phyloP scores from a whole-genome alignment of 2,329 filamentous ascomycete genomes.

The Anthostomella pinea region DNA sequence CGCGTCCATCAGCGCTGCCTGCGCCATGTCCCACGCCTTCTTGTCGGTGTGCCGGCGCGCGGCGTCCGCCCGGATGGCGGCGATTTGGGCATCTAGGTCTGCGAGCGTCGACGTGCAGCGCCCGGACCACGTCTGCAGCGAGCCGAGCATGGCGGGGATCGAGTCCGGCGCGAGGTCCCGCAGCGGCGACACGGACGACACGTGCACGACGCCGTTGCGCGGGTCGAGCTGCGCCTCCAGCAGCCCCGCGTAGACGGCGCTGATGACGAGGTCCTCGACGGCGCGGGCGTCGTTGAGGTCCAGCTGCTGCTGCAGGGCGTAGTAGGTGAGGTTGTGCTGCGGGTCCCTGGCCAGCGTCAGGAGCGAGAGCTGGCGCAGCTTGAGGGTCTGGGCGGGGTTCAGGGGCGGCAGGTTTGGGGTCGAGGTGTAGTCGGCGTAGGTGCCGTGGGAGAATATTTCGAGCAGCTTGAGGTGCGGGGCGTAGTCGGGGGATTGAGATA shows the following conservation, averaged over 20 bases:
- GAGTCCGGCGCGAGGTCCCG: conserved; percentile 78
- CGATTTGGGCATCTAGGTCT: conserved; percentile 74
- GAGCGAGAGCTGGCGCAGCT: conserved; percentile 88
- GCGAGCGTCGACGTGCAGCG: conserved; percentile 72
- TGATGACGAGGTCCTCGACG: conserved; percentile 83
- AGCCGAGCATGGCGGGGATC: conserved; percentile 64
- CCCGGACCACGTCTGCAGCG: conserved; percentile 72
- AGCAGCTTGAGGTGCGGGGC: conserved; percentile 66
- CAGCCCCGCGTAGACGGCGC: conserved; percentile 82
- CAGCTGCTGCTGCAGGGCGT: conserved; percentile 63
- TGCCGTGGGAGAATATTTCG: conserved; percentile 89
- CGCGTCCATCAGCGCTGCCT: conserved; percentile 49
- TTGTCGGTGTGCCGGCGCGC: conserved; percentile 50
- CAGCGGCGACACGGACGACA: conserved; percentile 78
- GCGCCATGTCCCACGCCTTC: conserved; percentile 43
- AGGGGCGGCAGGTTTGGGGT: conserved; percentile 64
- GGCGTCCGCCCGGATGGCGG: conserved; percentile 59
- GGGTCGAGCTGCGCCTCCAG: conserved; percentile 82
- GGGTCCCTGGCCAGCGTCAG: conserved; percentile 72
- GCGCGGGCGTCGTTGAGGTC: conserved; percentile 64
- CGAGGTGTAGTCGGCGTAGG: conserved; percentile 70
- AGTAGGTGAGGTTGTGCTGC: conserved; percentile 70
- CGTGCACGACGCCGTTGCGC: conserved; percentile 67
- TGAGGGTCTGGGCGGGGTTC: conserved; percentile 69
- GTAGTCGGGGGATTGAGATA: conserved; percentile 61